Conservation (phyloP, 202 grass and related monocot genomes). For the Musa balbisiana region DNA sequence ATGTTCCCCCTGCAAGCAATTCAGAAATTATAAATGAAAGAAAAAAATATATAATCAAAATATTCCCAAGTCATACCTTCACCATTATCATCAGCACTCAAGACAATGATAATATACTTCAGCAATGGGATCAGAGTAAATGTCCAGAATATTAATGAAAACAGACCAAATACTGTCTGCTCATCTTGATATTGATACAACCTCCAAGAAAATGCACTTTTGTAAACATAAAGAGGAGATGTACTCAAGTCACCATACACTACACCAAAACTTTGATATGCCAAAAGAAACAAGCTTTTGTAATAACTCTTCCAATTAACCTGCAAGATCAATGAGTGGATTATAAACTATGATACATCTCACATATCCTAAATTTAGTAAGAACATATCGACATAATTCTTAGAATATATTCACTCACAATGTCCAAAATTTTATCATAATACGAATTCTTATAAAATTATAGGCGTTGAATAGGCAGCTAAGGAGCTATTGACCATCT, state of each 20-base stretch:
- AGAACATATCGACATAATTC: not conserved
- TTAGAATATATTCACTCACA: not conserved
- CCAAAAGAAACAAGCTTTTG: slow-evolving; percentile 46
- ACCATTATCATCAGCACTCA: slow-evolving; percentile 62
- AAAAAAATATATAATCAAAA: not conserved
- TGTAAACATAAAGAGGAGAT: slow-evolving; percentile 61
- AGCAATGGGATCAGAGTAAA: slow-evolving; percentile 53
- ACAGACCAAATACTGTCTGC: slow-evolving; percentile 41
- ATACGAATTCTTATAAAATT: not conserved
- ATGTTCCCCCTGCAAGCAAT: slow-evolving; percentile 41
- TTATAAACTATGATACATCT: not conserved
- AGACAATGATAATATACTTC: slow-evolving; percentile 64
- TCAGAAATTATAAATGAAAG: not conserved
- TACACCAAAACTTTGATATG: slow-evolving; percentile 73
- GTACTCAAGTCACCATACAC: slow-evolving; percentile 68
- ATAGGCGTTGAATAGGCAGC: not conserved
- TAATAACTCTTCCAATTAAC: slow-evolving; percentile 36
- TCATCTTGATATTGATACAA: slow-evolving; percentile 33
- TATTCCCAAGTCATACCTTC: slow-evolving; percentile 35
- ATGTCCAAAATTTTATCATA: not conserved
- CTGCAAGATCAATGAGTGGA: slow-evolving; percentile 19
- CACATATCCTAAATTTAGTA: not conserved
- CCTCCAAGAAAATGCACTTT: slow-evolving; percentile 42
- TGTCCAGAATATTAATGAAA: slow-evolving; percentile 74
- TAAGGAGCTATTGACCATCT: not conserved